A percentile compares a stretch with the other conserved stretches of the same genome.
These are phyloP conservation scores for Globisporangium orthogonon DNA, from an alignment of 352 stramenopile genomes.

Conservation along the genomic window DNA sequence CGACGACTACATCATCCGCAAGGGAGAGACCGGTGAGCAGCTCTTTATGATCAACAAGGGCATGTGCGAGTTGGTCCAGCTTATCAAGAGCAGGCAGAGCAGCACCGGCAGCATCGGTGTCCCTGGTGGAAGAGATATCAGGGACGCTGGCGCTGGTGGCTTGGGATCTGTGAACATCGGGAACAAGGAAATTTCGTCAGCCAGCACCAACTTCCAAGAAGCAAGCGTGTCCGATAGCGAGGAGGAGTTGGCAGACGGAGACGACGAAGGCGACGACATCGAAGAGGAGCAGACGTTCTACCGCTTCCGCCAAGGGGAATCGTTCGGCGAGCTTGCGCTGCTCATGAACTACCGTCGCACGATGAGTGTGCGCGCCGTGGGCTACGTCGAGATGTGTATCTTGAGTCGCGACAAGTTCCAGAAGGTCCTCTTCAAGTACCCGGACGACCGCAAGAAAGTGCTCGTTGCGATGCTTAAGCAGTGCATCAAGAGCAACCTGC, in stretches of 20 bases:
- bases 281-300: background rate
- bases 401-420: slow-evolving; percentile 24
- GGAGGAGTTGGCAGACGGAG: background rate
- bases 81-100: background rate
- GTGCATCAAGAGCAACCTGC: slow-evolving; percentile 19
- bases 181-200: background rate
- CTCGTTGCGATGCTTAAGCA: slow-evolving; percentile 16
- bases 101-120: slow-evolving; percentile 6
- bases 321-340: slow-evolving; percentile 46
- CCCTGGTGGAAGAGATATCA: slow-evolving; percentile 9
- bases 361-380: slow-evolving; percentile 22
- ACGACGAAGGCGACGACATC: background rate
- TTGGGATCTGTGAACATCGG: slow-evolving; percentile 8
- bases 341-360: slow-evolving; percentile 38
- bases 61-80: slow-evolving; percentile 29
- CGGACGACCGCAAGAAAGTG: slow-evolving; percentile 23
- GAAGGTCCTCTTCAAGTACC: slow-evolving; percentile 18
- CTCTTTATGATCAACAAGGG: slow-evolving; percentile 65
- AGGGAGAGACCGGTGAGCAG: slow-evolving; percentile 38
- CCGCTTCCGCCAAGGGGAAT: slow-evolving; percentile 17
- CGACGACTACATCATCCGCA: slow-evolving; percentile 51
- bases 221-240: slow-evolving; percentile 7
- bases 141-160: background rate
- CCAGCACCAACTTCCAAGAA: slow-evolving; percentile 3
- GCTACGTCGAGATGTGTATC: slow-evolving; percentile 37